Conservation (phyloP, 345 rosid genomes). For the Punica granatum region DNA sequence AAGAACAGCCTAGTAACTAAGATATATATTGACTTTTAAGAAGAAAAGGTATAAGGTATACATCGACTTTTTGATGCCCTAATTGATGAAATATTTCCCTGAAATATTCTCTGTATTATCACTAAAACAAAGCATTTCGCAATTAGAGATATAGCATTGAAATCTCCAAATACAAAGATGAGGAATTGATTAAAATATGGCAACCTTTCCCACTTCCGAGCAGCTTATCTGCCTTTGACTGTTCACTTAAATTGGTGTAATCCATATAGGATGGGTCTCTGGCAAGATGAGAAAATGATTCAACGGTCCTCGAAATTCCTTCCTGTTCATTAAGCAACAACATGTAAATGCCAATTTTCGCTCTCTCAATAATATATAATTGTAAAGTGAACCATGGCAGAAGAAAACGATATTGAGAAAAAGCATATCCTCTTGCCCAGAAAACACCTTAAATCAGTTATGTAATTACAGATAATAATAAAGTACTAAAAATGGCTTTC, state of each 20-base stretch:
- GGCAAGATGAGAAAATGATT: slow-evolving; percentile 55
- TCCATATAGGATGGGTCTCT: slow-evolving; percentile 26
- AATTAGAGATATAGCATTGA: not conserved
- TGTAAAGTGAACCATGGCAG: not conserved
- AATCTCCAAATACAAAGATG: not conserved
- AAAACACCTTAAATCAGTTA: not conserved
- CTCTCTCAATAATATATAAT: not conserved
- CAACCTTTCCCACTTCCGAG: slow-evolving; percentile 87
- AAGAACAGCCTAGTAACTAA: not conserved
- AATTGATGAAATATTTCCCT: not conserved
- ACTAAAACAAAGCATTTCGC: not conserved
- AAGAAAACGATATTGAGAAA: not conserved
- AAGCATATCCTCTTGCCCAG: not conserved
- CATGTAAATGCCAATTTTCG: not conserved
- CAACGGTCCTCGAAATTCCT: slow-evolving; percentile 56
- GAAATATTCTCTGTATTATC: not conserved
- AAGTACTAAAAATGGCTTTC: not conserved
- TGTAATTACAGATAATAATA: not conserved
- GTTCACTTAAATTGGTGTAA: slow-evolving; percentile 23
- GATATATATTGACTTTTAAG: not conserved
- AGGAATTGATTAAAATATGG: slow-evolving; percentile 14
- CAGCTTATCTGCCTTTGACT: slow-evolving; percentile 67
- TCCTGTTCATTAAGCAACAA: slow-evolving; percentile 43
- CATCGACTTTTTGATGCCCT: not conserved
- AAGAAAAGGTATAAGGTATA: not conserved